Evolutionary conservation across 257 asterid genomes (phyloP).

Genomic region (Verbascum thapsus): DNA sequence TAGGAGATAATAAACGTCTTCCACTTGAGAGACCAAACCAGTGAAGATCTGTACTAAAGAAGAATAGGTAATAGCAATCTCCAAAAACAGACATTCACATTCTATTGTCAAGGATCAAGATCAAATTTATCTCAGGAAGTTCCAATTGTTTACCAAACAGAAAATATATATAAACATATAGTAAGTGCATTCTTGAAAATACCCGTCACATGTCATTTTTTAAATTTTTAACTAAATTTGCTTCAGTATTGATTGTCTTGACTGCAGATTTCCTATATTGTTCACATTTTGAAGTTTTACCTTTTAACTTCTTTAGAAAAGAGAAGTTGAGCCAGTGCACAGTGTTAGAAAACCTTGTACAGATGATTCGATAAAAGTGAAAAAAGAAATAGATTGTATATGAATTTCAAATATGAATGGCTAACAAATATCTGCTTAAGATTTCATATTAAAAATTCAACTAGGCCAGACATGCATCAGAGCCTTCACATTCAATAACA

Average conservation of each 20-base stretch:
- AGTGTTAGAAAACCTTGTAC: not conserved
- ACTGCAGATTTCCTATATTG: not conserved
- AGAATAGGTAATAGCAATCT: slow-evolving; percentile 10
- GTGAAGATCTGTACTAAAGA: slow-evolving; percentile 18
- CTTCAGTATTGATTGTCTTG: not conserved
- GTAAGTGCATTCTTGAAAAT: not conserved
- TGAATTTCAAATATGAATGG: not conserved
- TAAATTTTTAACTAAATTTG: not conserved
- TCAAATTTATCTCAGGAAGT: slow-evolving; percentile 10
- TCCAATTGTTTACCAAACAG: not conserved
- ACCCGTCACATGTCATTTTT: not conserved
- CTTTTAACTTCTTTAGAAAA: not conserved
- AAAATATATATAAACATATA: not conserved
- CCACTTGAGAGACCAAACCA: slow-evolving; percentile 5
- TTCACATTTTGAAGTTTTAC: not conserved
- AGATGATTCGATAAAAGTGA: slow-evolving; percentile 1
- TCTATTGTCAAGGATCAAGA: slow-evolving; percentile 2
- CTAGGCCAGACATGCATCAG: slow-evolving; percentile 24
- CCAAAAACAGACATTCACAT: not conserved
- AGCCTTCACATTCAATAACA: slow-evolving; percentile 17
- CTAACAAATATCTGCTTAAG: not conserved
- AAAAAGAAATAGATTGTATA: not conserved
- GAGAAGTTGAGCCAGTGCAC: slow-evolving; percentile 17
- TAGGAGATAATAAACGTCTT: slow-evolving; percentile 3
- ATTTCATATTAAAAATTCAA: slow-evolving; percentile 1